These are phyloP conservation scores for Tolypocladium pustulatum DNA, from an alignment of 2,329 filamentous ascomycete genomes.

Conservation along the genomic window DNA sequence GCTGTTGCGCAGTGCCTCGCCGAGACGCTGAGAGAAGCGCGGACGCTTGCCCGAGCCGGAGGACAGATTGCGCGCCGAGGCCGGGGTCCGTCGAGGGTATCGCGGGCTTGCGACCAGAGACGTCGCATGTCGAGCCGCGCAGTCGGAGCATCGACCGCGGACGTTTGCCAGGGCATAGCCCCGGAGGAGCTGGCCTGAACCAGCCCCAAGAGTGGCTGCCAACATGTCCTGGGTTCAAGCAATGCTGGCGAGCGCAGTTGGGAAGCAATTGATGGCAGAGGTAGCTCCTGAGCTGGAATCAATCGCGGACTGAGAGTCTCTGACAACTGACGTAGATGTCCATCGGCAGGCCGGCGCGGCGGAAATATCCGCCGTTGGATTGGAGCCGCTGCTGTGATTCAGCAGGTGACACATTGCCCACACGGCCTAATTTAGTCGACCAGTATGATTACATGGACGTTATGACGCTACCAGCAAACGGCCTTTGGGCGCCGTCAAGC, in stretches of 20 bases:
- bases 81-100: conserved; percentile 12
- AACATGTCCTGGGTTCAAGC: conserved; percentile 10
- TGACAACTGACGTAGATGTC: background rate
- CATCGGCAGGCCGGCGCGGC: background rate
- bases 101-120: conserved; percentile 7
- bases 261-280: background rate
- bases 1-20: conserved; percentile 37
- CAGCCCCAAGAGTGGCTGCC: conserved; percentile 23
- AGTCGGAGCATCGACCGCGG: conserved; percentile 17
- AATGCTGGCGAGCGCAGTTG: background rate
- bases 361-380: background rate
- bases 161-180: conserved; percentile 19
- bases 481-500: background rate
- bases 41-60: conserved; percentile 31
- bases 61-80: conserved; percentile 19
- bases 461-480: too few species aligned
- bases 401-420: background rate
- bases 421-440: too few species aligned
- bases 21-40: conserved; percentile 40
- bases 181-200: conserved; percentile 21
- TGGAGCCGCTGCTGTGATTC: background rate
- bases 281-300: background rate
- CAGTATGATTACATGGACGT: too few species aligned
- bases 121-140: conserved; percentile 8
- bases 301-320: background rate